A percentile compares a stretch with the other conserved stretches of the same genome.
Conservation (phyloP, 2,329 filamentous ascomycete species). For the Parascedosporium putredinis region DNA sequence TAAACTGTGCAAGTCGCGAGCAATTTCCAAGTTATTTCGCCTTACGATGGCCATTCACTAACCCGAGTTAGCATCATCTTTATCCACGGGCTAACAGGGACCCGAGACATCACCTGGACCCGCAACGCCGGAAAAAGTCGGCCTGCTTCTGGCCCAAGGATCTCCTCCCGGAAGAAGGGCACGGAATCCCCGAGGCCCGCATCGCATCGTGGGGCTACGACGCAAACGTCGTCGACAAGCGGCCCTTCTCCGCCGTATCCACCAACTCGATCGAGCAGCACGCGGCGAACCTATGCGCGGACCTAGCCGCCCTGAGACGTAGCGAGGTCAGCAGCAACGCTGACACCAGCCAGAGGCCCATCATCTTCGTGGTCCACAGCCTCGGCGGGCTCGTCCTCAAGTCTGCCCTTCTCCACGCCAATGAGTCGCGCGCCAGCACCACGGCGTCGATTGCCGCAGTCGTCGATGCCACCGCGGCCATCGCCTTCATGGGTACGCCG, state of each 20-base stretch:
- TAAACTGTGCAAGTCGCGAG: no score
- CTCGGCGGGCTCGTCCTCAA: neutral
- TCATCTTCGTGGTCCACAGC: neutral
- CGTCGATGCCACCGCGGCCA: neutral
- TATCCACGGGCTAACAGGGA: neutral
- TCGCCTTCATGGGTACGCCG: neutral
- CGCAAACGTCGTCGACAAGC: neutral
- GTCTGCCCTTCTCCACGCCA: neutral
- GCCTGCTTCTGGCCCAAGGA: neutral
- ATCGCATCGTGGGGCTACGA: neutral
- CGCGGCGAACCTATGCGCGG: neutral
- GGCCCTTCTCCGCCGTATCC: neutral
- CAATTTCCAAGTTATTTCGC: no score
- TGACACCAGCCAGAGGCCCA: neutral
- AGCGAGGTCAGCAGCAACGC: no score
- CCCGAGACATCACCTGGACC: neutral
- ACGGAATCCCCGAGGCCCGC: neutral
- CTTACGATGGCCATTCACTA: no score
- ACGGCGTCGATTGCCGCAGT: neutral
- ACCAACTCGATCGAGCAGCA: neutral
- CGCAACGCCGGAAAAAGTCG: neutral
- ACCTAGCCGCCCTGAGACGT: neutral
- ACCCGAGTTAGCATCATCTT: neutral
- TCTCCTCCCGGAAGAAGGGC: neutral
- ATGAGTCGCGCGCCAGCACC: neutral